A percentile compares a stretch with the other conserved stretches of the same genome.
Evolutionary conservation across 179 eudicot genomes (phyloP).

Genomic region (Spergularia azorica): DNA sequence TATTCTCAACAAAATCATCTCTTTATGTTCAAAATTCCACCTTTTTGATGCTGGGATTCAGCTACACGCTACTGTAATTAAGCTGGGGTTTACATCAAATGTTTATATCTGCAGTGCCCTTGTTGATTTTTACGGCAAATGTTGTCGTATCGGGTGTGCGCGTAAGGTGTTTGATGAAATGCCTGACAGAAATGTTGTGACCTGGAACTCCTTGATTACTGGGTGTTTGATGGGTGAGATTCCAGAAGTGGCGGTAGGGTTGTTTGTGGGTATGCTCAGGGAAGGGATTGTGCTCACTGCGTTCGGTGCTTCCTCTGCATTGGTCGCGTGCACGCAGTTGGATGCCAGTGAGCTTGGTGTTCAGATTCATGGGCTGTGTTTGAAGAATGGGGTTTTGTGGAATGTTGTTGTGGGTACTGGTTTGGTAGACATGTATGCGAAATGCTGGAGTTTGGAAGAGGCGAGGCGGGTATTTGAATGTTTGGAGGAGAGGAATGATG

Average conservation of each 20-base stretch:
- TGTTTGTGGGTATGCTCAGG: conserved; percentile 51
- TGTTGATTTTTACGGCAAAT: conserved; percentile 44
- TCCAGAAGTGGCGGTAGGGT: conserved; percentile 30
- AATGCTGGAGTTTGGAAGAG: conserved; percentile 42
- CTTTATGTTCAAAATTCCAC: conserved; percentile 39
- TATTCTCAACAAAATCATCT: conserved; percentile 39
- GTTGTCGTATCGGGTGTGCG: conserved; percentile 30
- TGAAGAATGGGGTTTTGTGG: conserved; percentile 41
- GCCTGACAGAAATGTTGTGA: conserved; percentile 47
- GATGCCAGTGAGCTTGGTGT: conserved; percentile 35
- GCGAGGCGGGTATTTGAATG: conserved; percentile 47
- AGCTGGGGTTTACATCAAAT: conserved; percentile 48
- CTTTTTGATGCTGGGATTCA: conserved; percentile 40
- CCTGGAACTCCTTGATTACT: conserved; percentile 61
- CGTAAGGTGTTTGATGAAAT: conserved; percentile 58
- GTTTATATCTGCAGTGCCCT: conserved; percentile 47
- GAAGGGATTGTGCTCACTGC: conserved; percentile 34
- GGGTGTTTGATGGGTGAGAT: conserved; percentile 40
- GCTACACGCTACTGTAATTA: conserved; percentile 37
- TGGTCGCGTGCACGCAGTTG: conserved; percentile 50
- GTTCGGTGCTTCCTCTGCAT: conserved; percentile 37
- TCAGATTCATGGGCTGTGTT: conserved; percentile 50
- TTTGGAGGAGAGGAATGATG: conserved; percentile 44
- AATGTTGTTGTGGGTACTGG: conserved; percentile 52
- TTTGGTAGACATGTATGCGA: conserved; percentile 57